These are phyloP conservation scores for Talaromyces rugulosus DNA, from an alignment of 2,329 filamentous ascomycete species.

Conservation along the genomic window DNA sequence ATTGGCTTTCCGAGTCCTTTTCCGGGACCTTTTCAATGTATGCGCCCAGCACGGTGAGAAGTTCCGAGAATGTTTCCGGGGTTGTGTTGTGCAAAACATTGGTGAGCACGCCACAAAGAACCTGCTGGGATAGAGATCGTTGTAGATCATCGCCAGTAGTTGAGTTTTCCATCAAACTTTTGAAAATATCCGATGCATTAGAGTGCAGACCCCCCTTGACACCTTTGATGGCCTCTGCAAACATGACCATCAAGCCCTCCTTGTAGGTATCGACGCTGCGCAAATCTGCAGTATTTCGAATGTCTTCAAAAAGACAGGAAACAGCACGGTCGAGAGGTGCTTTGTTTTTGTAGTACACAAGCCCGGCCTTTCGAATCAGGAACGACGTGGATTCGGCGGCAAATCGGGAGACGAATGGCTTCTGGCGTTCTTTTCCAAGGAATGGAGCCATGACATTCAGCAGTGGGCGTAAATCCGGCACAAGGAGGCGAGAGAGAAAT, in stretches of 20 bases:
- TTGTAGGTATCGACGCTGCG: slow-evolving; percentile 59
- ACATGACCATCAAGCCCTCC: slow-evolving; percentile 86
- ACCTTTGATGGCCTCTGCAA: slow-evolving; percentile 73
- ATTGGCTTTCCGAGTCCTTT: slow-evolving; percentile 36
- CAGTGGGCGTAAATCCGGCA: slow-evolving; percentile 78
- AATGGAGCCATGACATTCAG: slow-evolving; percentile 79
- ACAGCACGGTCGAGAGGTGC: slow-evolving; percentile 68
- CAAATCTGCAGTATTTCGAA: slow-evolving; percentile 40
- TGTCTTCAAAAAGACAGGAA: slow-evolving; percentile 65
- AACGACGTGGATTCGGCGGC: slow-evolving; percentile 95
- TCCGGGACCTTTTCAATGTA: slow-evolving; percentile 33
- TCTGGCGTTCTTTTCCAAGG: slow-evolving; percentile 76
- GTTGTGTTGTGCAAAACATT: slow-evolving; percentile 80
- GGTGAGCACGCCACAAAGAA: slow-evolving; percentile 72
- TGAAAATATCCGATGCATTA: slow-evolving; percentile 51
- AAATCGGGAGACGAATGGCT: slow-evolving; percentile 83
- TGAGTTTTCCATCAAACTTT: slow-evolving; percentile 44
- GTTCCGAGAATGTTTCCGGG: slow-evolving; percentile 65
- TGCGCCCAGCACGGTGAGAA: slow-evolving; percentile 60
- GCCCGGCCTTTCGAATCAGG: slow-evolving; percentile 80
- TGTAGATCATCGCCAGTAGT: slow-evolving; percentile 25
- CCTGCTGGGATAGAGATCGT: slow-evolving; percentile 46
- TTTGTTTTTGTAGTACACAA: slow-evolving; percentile 67
- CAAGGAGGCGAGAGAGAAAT: slow-evolving; percentile 82
- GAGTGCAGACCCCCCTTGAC: slow-evolving; percentile 57